Percentiles rank a stretch among this genome's conserved stretches.
Conservation (phyloP, 2,329 filamentous ascomycete species). For the Rhynchosporium secalis region DNA sequence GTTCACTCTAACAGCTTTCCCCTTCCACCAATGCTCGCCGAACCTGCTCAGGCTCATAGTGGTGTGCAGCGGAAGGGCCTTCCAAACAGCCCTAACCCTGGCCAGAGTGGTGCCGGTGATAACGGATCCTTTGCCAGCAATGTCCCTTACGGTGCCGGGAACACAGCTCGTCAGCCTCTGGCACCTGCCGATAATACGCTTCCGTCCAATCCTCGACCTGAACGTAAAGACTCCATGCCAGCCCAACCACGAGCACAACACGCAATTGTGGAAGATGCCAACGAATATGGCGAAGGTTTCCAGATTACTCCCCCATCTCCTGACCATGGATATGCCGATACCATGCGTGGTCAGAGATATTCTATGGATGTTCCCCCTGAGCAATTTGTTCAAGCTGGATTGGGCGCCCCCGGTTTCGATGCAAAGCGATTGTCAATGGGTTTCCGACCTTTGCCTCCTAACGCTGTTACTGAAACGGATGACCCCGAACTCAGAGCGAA, state of each 20-base stretch:
- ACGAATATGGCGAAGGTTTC: conserved; percentile 56
- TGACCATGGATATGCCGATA: conserved; percentile 37
- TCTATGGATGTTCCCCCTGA: conserved; percentile 42
- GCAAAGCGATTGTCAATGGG: conserved; percentile 65
- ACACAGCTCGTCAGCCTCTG: conserved; percentile 22
- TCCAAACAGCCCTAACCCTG: conserved; percentile 24
- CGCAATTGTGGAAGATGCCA: conserved; percentile 49
- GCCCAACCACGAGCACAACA: conserved; percentile 14
- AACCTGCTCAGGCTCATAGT: conserved; percentile 32
- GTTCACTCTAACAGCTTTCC: conserved; percentile 39
- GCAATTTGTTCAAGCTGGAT: conserved; percentile 43
- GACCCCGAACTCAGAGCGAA: conserved; percentile 94
- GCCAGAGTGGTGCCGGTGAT: conserved; percentile 4
- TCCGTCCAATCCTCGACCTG: conserved; percentile 39
- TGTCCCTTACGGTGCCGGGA: conserved; percentile 25
- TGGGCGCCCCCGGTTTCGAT: conserved; percentile 57
- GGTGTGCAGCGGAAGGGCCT: conserved; percentile 28
- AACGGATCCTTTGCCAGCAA: conserved; percentile 27
- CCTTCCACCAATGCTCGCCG: conserved; percentile 35
- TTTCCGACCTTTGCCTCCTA: conserved; percentile 83
- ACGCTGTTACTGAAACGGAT: conserved; percentile 75
- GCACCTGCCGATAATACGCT: conserved; percentile 37
- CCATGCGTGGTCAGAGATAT: conserved; percentile 36
- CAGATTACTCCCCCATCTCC: conserved; percentile 46
- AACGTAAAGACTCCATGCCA: conserved; percentile 41